Conservation (phyloP, 306 rosid species). For the Cucumis hystrix region DNA sequence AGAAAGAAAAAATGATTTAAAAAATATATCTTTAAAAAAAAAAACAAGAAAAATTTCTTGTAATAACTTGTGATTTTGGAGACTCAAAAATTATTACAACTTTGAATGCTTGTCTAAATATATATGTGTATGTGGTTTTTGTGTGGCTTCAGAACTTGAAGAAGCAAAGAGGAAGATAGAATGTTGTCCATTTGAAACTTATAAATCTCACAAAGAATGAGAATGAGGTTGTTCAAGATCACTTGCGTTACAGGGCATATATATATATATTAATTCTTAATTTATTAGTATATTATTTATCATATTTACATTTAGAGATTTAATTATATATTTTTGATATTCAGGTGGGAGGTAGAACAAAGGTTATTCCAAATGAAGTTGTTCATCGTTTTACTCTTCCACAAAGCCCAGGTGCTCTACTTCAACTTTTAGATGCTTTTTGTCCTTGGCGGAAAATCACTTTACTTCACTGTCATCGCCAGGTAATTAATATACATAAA, state of each 20-base stretch:
- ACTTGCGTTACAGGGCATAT: conserved; percentile 73
- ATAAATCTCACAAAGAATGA: conserved; percentile 53
- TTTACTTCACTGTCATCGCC: conserved; percentile 63
- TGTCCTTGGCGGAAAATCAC: conserved; percentile 87
- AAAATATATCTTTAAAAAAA: no score
- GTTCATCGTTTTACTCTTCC: conserved; percentile 75
- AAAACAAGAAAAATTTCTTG: no score
- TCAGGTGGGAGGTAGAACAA: conserved; percentile 71
- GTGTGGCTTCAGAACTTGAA: conserved; percentile 35
- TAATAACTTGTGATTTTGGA: no score
- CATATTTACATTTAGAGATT: no score
- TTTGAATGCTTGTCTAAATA: no score
- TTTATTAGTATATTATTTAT: no score
- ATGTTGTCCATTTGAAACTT: conserved; percentile 41
- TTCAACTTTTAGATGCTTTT: conserved; percentile 60
- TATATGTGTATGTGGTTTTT: no score
- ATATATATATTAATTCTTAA: no score
- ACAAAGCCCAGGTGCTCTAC: conserved; percentile 70
- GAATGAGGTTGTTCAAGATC: conserved; percentile 74
- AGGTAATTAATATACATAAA: conserved; percentile 28
- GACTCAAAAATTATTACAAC: no score
- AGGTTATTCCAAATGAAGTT: conserved; percentile 51
- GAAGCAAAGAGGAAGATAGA: conserved; percentile 38
- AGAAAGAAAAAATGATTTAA: no score
- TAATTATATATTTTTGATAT: no score